Base-by-base conservation (phyloP, 2,329 filamentous ascomycete genomes). In the Curvularia lunata region DNA sequence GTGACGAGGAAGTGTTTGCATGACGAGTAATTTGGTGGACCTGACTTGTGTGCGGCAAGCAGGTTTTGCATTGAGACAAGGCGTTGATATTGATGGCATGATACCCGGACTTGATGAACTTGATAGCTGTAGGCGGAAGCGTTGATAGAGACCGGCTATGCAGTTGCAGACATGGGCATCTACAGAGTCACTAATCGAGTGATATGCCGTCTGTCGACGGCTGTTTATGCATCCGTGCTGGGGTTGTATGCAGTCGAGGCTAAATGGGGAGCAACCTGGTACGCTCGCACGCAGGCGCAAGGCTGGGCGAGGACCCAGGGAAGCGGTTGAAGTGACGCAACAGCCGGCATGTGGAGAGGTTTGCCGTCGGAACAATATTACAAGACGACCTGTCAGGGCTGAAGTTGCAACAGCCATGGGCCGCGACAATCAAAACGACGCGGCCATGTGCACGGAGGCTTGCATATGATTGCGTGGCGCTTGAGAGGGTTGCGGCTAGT, bases 261-360 rank as follows among this genome's bases (percentile, higher is more conserved):
- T 65, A 62, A 64, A 62, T 56, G 25, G 27, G 54, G 49, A n/a
- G 19, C 18, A 50, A 52, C 43, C 28, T 52, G 55, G 60, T 41
- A 43, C 30, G 30, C 38, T 52, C 28, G 57, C 54, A 56, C 34
- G 52, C 53, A 54, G 27, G 49, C 34, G 47, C 52, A 62, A 56
- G 59, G 62, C 62, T 64, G 53, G 50, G 48, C 47, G 52, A 25
- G 28, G 56, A 51, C 58, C 63, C 61, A 58, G 37, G 40, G 37
- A 45, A 32, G 8, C 51, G 63, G 63, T 47, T 53, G 25, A 48
- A 48, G 56, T 60, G 63, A 65, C 61, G 58, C 58, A 61, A 48
- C 59, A 50, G 52, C 45, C 56, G 56, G 56, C 32, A 63, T 40
- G 28, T 55, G 43, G 40, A 53, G 48, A 34, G 59, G 42, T 51